Conservation (phyloP, 805 yeast species). For the Kazachstania martiniae region DNA sequence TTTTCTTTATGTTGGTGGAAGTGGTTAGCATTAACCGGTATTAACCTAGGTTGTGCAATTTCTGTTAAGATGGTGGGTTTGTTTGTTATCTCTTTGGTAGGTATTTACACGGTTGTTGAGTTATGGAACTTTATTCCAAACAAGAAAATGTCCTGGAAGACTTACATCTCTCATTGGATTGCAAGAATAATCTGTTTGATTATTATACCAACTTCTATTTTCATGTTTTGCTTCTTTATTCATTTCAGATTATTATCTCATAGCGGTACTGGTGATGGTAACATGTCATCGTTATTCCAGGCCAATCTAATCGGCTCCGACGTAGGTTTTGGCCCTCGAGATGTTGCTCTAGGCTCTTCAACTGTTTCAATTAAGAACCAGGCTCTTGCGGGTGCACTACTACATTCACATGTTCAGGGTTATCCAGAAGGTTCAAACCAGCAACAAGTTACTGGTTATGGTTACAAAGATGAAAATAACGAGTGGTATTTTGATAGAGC, state of each 20-base stretch:
- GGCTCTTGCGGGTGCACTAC: conserved; percentile 62
- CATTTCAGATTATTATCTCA: conserved; percentile 66
- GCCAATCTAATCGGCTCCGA: conserved; percentile 61
- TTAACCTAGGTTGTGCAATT: conserved; percentile 79
- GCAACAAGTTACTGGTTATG: conserved; percentile 90
- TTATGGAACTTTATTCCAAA: conserved; percentile 80
- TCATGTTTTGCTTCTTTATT: conserved; percentile 56
- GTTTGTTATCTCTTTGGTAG: conserved; percentile 78
- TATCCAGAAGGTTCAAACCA: conserved; percentile 91
- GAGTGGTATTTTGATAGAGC: conserved; percentile 63
- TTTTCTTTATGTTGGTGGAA: conserved; percentile 88
- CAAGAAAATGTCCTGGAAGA: conserved; percentile 37
- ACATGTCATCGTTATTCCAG: conserved; percentile 73
- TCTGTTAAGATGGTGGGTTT: conserved; percentile 96
- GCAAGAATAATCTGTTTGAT: conserved; percentile 57
- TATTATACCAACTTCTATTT: conserved; percentile 50
- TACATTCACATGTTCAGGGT: conserved; percentile 79
- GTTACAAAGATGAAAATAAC: conserved; percentile 80
- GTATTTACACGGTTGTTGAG: conserved; percentile 80
- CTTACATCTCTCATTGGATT: conserved; percentile 51
- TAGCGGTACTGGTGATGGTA: conserved; percentile 73
- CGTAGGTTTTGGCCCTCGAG: conserved; percentile 60
- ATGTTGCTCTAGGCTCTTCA: conserved; percentile 51
- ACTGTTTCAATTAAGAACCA: conserved; percentile 41
- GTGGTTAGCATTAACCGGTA: conserved; percentile 80